Conservation (phyloP, 2,329 filamentous ascomycete genomes). For the Penicillium psychrosexuale region DNA sequence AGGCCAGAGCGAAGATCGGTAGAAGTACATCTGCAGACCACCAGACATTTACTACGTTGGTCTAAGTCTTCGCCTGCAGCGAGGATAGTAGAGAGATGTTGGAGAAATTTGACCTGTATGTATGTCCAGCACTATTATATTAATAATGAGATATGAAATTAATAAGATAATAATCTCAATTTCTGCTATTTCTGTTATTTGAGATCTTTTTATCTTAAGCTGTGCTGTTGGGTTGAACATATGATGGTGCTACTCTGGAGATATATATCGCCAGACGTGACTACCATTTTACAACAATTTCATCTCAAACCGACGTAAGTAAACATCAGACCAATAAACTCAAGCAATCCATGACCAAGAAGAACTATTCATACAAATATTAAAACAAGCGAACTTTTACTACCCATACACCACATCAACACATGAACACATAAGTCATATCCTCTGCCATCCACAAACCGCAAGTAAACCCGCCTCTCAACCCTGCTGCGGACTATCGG, state of each 20-base stretch:
- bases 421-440: conserved; percentile 3
- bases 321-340: background rate
- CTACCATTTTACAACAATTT: background rate
- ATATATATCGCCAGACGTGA: background rate
- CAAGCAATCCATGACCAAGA: background rate
- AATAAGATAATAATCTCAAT: background rate
- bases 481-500: background rate
- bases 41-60: background rate
- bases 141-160: background rate
- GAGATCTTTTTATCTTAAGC: too few relatives aligned
- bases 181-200: background rate
- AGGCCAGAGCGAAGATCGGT: background rate
- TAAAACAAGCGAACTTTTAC: background rate
- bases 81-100: background rate
- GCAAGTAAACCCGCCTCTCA: too few relatives aligned
- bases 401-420: background rate
- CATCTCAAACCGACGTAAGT: too few relatives aligned
- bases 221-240: background rate
- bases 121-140: background rate
- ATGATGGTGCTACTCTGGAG: background rate
- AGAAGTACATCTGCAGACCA: background rate
- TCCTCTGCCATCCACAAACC: background rate
- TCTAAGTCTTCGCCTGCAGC: background rate
- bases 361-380: background rate
- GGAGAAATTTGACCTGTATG: background rate